These are phyloP conservation scores for Inonotus hispidus DNA, from an alignment of 1,284 basidiomycete genomes.

Conservation along the genomic window DNA sequence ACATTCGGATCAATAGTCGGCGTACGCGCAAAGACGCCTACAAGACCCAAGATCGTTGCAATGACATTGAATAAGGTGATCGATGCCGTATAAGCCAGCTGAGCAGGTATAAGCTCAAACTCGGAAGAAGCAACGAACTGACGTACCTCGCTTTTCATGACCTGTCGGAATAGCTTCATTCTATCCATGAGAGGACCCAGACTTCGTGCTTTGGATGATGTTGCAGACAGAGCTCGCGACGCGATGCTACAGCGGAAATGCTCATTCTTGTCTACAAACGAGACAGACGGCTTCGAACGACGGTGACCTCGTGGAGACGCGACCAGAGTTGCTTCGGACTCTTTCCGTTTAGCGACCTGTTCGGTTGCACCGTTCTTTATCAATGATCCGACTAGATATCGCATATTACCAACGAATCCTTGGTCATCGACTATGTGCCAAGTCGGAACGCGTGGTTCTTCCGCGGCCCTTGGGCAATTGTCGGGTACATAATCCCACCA, in stretches of 20 bases:
- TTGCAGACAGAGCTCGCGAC: slow-evolving; percentile 26
- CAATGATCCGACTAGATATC: slow-evolving; percentile 2
- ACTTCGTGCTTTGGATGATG: slow-evolving; percentile 37
- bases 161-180: slow-evolving; percentile 48
- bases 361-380: not conserved
- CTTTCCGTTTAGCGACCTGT: not conserved
- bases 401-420: slow-evolving; percentile 20
- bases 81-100: slow-evolving; percentile 55
- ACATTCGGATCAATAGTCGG: slow-evolving; percentile 37
- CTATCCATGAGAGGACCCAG: slow-evolving; percentile 46
- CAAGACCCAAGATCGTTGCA: slow-evolving; percentile 43
- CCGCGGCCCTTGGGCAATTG: not conserved
- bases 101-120: slow-evolving; percentile 15
- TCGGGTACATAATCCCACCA: slow-evolving; percentile 53
- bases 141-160: slow-evolving; percentile 58
- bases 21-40: slow-evolving; percentile 43
- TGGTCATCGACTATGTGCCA: slow-evolving; percentile 17
- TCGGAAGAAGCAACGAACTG: not conserved
- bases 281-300: slow-evolving; percentile 8
- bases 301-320: not conserved
- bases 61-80: slow-evolving; percentile 47
- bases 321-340: slow-evolving; percentile 1
- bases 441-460: slow-evolving; percentile 5
- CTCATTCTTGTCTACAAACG: slow-evolving; percentile 21
- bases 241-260: slow-evolving; percentile 8